phyloP scores from a whole-genome alignment of 2,329 filamentous ascomycete species.

The Rhexocercosporidium sp. region DNA sequence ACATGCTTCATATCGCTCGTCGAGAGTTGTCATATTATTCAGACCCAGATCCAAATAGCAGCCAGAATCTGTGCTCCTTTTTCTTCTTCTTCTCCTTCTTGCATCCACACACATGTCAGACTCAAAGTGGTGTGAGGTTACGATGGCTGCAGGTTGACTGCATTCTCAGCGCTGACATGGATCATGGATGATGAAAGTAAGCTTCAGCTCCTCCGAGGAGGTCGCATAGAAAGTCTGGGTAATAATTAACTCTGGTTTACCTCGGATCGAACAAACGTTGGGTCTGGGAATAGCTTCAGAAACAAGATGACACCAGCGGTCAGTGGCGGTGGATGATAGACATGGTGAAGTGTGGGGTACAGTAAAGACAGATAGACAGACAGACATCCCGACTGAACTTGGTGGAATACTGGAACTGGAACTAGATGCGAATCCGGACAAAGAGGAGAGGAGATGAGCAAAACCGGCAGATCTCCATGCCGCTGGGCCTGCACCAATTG shows the following conservation, averaged over 20 bases:
- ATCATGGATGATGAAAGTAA: background rate
- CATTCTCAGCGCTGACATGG: background rate
- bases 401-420: too few species aligned
- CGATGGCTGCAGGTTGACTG: background rate
- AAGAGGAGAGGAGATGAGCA: background rate
- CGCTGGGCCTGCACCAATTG: background rate
- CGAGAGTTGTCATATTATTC: background rate
- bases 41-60: background rate
- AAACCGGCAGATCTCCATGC: constrained; percentile 5
- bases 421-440: background rate
- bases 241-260: too few species aligned
- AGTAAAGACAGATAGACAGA: too few species aligned
- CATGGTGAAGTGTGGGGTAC: background rate
- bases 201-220: background rate
- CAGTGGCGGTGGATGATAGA: background rate
- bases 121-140: background rate
- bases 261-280: background rate
- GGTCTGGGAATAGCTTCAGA: background rate
- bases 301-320: background rate
- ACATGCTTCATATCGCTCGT: background rate
- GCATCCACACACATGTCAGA: too few species aligned
- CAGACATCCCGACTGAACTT: too few species aligned
- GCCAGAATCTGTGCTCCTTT: too few species aligned
- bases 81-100: too few species aligned
- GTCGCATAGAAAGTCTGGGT: background rate